Evolutionary conservation across 2,329 filamentous ascomycete genomes (phyloP), one percentile per base, ranked within the genome.

Genomic region (Fusarium paranaense): DNA sequence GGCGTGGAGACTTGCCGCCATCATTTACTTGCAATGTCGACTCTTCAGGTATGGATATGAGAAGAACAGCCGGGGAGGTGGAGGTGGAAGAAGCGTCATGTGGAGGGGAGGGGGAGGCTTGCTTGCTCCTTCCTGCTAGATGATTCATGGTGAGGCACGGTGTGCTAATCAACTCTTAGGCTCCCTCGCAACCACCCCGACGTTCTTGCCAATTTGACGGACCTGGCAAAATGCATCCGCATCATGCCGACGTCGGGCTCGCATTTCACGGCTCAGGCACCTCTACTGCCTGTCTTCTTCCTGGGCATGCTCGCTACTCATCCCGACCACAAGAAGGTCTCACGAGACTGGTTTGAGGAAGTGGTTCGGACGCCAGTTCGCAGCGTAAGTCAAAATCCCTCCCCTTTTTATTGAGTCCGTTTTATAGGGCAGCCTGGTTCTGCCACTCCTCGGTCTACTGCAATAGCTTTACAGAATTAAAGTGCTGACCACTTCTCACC

Each of bases 161-260:
- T 42, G 18, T 61, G 62, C 69, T 76, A 50, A 76, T 42, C 25
- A 9, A 47, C 7, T 47, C 38, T 47, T 62, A 84, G 84, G 52
- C 71, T 84, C 2, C 83, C 83, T 42, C 80, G 83, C 22, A 81
- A 80, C n/a, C 82, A 85, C 38, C 76, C 78, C 0, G 78, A 80
- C 0, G 81, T 85, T 14, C 20, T 85, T 11, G 37, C 66, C 20
- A 81, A 80, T 22, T 33, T 85, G 14, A 42, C 62, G 0, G 79
- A 83, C 37, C 75, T 85, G n/a, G 81, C 80, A 7, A 78, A 69
- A 64, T 84, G 83, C 59, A 83, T 85, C 20, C 73, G 71, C 4
- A 81, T 84, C 9, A 83, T 85, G 83, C 84, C 84, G 2, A 85
- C 83, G 2, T 84, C 82, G 5, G 84, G 83, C 8, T 75, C 75